Evolutionary conservation across 2,329 filamentous ascomycete genomes (phyloP), one percentile per base, ranked within the genome.

Genomic region (Venturiaceae sp.): DNA sequence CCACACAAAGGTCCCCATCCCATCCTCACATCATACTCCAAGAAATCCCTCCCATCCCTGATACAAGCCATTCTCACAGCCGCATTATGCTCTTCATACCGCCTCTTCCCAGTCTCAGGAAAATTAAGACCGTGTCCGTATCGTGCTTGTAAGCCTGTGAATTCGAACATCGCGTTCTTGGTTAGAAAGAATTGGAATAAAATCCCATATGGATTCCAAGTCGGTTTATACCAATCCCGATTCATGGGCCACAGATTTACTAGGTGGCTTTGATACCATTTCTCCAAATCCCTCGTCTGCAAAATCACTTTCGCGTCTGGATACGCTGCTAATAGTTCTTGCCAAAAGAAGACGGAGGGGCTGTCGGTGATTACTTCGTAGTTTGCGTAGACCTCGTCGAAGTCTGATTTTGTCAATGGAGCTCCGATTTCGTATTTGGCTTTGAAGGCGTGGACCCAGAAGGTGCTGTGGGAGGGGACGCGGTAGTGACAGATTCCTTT

Each of bases 1-100:
- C 59, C 34, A 44, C 60, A 63, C 28, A 64, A 56, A 8, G 62
- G 63, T 32, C 39, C 56, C 61, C 60, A 63, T 30, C 58, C 62
- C 34, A 61, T 59, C 39, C 57, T 50, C 26, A 60, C 36, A 21
- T 55, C 53, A 50, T 56, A 63, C 53, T 62, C 60, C 23, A 63
- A 41, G 5, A 60, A 60, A 7, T 33, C n/a, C 28, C 39, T 36
- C 16, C 23, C 21, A 30, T 59, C 55, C 19, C 50, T 23, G 14
- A 33, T 34, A 19, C 57, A 55, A 6, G 59, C 13, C 7, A 36
- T 58, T 19, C 55, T 44, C 3, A 55, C 58, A 46, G 53, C 52
- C 16, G 44, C 50, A 30, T 56, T 56, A 30, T 63, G 60, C 60
- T 63, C 58, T 23, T 52, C 52, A 30, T 57, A 63, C 26, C 58